A percentile compares a stretch with the other conserved stretches of the same genome.
Conservation (phyloP, 1,284 basidiomycete genomes). For the Takashimella tepidaria region DNA sequence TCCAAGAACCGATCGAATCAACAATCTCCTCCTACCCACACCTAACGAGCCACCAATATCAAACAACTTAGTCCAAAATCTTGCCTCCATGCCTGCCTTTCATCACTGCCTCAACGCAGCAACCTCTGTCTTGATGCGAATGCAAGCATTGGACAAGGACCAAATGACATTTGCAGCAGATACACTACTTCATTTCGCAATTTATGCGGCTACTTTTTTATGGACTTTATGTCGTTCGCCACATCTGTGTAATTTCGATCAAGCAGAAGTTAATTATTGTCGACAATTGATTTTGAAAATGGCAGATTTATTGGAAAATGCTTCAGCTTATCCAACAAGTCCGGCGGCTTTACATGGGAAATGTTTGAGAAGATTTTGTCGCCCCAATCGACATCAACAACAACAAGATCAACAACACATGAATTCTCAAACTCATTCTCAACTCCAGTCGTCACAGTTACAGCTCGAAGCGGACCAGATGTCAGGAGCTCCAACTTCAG, state of each 20-base stretch:
- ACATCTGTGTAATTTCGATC: slow-evolving; percentile 30
- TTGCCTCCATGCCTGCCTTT: slow-evolving; percentile 30
- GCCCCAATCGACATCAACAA: slow-evolving; percentile 1
- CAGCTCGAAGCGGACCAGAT: no score
- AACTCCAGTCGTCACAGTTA: no score
- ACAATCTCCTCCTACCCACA: no score
- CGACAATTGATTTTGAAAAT: slow-evolving; percentile 31
- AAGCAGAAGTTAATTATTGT: slow-evolving; percentile 30
- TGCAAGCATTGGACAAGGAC: slow-evolving; percentile 25
- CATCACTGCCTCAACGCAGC: slow-evolving; percentile 34
- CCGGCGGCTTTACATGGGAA: slow-evolving; percentile 32
- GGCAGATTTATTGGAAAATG: slow-evolving; percentile 24
- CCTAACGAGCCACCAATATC: slow-evolving; percentile 5
- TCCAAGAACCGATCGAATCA: slow-evolving; percentile 24
- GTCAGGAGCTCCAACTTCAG: no score
- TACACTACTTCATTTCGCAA: slow-evolving; percentile 37
- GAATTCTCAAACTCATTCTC: no score
- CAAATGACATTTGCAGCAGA: slow-evolving; percentile 35
- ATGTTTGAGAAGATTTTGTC: slow-evolving; percentile 28
- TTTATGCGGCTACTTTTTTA: slow-evolving; percentile 36
- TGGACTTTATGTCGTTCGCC: slow-evolving; percentile 25
- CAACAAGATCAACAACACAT: background rate
- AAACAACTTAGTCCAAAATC: slow-evolving; percentile 9
- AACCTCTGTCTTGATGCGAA: slow-evolving; percentile 25
- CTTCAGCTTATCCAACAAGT: slow-evolving; percentile 27